Evolutionary conservation across 768 basidiomycete genomes (phyloP), one percentile per base, ranked within the genome.

Genomic region (Amanita thiersii): DNA sequence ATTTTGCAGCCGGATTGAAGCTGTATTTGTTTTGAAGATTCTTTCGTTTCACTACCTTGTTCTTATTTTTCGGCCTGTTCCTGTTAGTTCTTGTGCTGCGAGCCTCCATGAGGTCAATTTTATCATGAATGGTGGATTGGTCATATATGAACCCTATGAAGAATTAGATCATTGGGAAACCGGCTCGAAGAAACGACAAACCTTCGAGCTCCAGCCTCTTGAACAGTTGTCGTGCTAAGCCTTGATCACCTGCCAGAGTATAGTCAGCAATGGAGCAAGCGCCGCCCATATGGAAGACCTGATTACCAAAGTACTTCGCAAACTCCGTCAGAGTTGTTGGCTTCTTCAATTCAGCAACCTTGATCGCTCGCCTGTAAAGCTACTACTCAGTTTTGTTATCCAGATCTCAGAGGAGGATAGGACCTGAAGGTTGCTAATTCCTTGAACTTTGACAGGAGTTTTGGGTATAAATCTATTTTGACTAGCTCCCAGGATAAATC

Each of bases 361-460:
- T 86, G 50, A 86, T 79, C 11, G 82, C 81, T 36, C 80, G 71
- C 52, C 82, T 81, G 39, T 41, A n/a, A 35, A 14, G 36, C 24
- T 30, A 36, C 35, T 15, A 31, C 20, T 36, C 38, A 31, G 31
- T 18, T 10, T 25, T 7, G n/a, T 29, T 21, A 24, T n/a, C 19
- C n/a, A 12, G 37, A 5, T 5, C 6, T 18, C 40, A n/a, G 8
- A 23, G 37, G 4, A 21, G 11, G 1, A 34, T 34, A 49, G 39
- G 35, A 81, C 86, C 86, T 75, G 56, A 86, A 84, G 20, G 79
- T 65, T 1, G 83, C 77, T 17, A 90, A 64, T 36, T 81, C 80
- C 50, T 73, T 73, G 59, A 77, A 86, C 45, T 77, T 78, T 7
- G 69, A 65, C 20, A 83, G 63, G 60, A 85, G 75, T 42, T 57